Evolutionary conservation across 2,329 filamentous ascomycete species (phyloP), one percentile per base, ranked within the genome.

Genomic region (Hyphodiscus sp.): DNA sequence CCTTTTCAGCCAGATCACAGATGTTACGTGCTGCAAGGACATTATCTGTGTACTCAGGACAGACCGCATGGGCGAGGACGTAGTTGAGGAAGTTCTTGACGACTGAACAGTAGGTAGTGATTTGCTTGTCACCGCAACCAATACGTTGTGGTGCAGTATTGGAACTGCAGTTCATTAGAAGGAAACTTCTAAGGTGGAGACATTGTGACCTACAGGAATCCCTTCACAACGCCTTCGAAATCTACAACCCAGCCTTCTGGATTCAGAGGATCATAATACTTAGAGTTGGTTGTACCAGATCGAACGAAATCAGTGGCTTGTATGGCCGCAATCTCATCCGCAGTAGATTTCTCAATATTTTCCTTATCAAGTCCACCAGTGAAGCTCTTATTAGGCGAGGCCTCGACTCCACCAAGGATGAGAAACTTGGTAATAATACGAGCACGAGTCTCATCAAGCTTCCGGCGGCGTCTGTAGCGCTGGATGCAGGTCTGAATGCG

Each of bases 51-150:
- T 91, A 87, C 68, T 97, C 94, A 0, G 87, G 86, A 64, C 91
- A 96, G 16, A 95, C 92, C 41, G 87, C 80, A 65, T 97, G 91
- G 56, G 87, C 81, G 10, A 91, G 75, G 0, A 97, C 75, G 61
- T 96, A 99, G 59, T 89, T 88, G 58, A 96, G 81, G 66, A 97
- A 97, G 66, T 94, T 95, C 55, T 82, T 81, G 42, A 96, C 76
- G 0, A 95, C 81, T 33, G 79, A 77, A 19, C 85, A 81, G 2
- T 82, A 83, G 7, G 77, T 69, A n/a, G 78, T 71, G 57, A 91
- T 76, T 13, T 77, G 70, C 0, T 71, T 67, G 16, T 75, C 66
- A 4, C 71, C 74, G 13, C 83, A 78, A 47, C 81, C 80, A 18
- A 81, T 80, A 41, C 80, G 72, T 23, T 72, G 72, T 0, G 80